Evolutionary conservation across 345 rosid species (phyloP), one percentile per base, ranked within the genome.

Genomic region (Salix udensis): DNA sequence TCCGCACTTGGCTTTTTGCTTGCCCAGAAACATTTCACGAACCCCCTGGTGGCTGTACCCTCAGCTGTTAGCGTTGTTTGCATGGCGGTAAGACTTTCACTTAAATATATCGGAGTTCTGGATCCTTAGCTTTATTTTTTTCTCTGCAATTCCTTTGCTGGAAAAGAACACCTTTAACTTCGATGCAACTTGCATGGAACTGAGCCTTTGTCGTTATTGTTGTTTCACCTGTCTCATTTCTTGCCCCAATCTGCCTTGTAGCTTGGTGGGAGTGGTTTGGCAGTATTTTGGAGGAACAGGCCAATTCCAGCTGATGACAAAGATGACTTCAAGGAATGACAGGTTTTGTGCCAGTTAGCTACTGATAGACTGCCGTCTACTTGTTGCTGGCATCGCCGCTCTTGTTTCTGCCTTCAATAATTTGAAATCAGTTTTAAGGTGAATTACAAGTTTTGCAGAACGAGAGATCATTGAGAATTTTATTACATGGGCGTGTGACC

Each of bases 241-340:
- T 65, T 50, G 19, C 24, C 39, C 19, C 74, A 39, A 28, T 67
- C 24, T 75, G 10, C 28, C 18, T 34, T 77, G 65, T 86, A 96
- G 99, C 97, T 91, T n/a, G 99, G 99, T 0, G 99, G 99, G 72
- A 96, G 99, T 72, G 99, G 85, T 40, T 88, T 93, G 67, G 99
- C 99, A 0, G 98, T 93, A 58, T 89, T 72, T 71, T 96, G 99
- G 99, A 92, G 99, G 87, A 93, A 91, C 92, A 79, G 68, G 50
- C 93, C 96, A 1, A 86, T 93, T 68, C 85, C 91, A 1, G 87
- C 72, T 39, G 91, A 90, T 79, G 99, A 93, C 86, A 93, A 91
- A 73, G 98, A 96, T 73, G 99, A 96, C 85, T 96, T 93, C 83
- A 87, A 87, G 85, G 96, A 93, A 85, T 90, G 73, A 91, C 13